Conservation (phyloP, 2,329 filamentous ascomycete species). For the Neopestalotiopsis sp. region DNA sequence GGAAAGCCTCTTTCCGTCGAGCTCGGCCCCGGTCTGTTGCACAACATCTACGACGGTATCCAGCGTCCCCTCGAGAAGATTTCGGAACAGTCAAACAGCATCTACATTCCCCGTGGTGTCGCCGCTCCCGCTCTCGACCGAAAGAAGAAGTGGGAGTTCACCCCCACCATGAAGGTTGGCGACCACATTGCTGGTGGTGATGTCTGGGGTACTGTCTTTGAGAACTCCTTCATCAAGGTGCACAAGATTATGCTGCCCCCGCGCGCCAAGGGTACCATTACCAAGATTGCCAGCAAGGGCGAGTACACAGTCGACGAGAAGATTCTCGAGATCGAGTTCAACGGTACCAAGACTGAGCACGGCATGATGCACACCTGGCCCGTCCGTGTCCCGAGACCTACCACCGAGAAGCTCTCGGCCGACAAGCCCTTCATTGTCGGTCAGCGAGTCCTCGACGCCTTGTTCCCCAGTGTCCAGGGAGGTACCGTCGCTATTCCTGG, state of each 20-base stretch:
- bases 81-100: conserved; percentile 77
- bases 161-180: conserved; percentile 87
- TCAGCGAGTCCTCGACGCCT: conserved; percentile 92
- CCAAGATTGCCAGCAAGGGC: conserved; percentile 85
- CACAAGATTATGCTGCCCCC: conserved; percentile 95
- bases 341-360: conserved; percentile 92
- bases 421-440: conserved; percentile 94
- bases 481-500: conserved; percentile 98
- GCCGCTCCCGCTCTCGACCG: conserved; percentile 86
- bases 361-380: conserved; percentile 99
- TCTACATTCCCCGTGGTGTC: conserved; percentile 98
- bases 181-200: conserved; percentile 97
- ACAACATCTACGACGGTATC: conserved; percentile 99
- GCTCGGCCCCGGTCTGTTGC: conserved; percentile 93
- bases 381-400: conserved; percentile 91
- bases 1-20: conserved; percentile 98
- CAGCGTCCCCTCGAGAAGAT: conserved; percentile 93
- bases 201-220: conserved; percentile 91
- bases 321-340: conserved; percentile 94
- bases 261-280: conserved; percentile 89
- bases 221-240: conserved; percentile 92
- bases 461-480: conserved; percentile 96
- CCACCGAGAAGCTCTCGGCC: conserved; percentile 89
- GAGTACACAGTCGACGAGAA: conserved; percentile 94
- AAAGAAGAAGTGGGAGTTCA: conserved; percentile 95